phyloP scores from a whole-genome alignment of 2,329 filamentous ascomycete species.

The Cercospora beticola region DNA sequence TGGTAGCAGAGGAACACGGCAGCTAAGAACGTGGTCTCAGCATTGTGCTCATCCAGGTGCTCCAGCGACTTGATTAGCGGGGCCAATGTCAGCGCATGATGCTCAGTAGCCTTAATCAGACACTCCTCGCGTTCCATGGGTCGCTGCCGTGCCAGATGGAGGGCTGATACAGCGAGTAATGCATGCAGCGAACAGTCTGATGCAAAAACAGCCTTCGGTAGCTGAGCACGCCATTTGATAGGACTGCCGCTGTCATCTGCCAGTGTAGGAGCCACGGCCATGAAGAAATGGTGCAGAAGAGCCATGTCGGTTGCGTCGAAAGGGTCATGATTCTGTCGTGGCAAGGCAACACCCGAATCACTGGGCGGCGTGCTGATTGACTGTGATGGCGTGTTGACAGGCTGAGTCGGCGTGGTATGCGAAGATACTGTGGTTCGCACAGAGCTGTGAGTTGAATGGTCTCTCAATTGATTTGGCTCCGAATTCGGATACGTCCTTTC shows the following conservation, averaged over 20 bases:
- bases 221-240: neutral
- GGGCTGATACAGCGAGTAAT: neutral
- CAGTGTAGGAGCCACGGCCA: neutral
- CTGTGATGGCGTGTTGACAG: neutral
- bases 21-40: neutral
- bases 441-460: neutral
- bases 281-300: neutral
- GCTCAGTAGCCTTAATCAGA: neutral
- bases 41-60: neutral
- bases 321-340: neutral
- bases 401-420: neutral
- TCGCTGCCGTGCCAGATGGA: neutral
- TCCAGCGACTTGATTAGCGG: neutral
- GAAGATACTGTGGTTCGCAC: neutral
- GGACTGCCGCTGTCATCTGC: neutral
- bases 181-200: neutral
- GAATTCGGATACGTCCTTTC: neutral
- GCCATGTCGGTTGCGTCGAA: neutral
- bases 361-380: neutral
- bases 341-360: neutral
- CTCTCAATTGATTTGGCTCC: neutral
- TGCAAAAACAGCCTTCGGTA: neutral
- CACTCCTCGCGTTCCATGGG: neutral
- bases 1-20: neutral
- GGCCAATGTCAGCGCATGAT: neutral